Percentiles rank a stretch among this genome's conserved stretches.
Conservation (phyloP, 768 basidiomycete species). For the Tricholoma bakamatsutake region DNA sequence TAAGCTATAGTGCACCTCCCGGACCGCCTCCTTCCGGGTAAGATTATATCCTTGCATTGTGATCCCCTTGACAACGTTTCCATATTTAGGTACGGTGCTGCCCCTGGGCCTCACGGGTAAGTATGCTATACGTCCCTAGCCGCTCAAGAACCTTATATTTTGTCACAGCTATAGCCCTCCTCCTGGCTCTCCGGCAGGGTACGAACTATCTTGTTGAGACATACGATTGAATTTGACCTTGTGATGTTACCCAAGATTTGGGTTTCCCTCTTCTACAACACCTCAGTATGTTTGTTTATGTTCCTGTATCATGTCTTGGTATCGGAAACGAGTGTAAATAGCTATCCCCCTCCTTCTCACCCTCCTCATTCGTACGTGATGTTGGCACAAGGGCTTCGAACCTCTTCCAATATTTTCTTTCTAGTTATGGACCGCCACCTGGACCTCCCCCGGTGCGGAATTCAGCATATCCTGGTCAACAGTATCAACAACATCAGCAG, state of each 20-base stretch:
- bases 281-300: slow-evolving; percentile 8
- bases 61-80: neutral
- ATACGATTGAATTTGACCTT: neutral
- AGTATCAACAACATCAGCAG: slow-evolving; percentile 31
- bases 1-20: slow-evolving; percentile 24
- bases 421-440: slow-evolving; percentile 17
- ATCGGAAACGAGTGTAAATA: neutral
- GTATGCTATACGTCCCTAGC: neutral
- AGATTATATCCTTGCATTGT: neutral
- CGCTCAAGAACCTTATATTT: neutral
- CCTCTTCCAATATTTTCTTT: slow-evolving; percentile 5
- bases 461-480: slow-evolving; percentile 37
- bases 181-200: slow-evolving; percentile 16
- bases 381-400: neutral
- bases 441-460: slow-evolving; percentile 26
- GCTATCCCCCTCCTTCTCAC: slow-evolving; percentile 12
- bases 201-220: neutral
- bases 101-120: slow-evolving; percentile 16
- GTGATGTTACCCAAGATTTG: neutral
- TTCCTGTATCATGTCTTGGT: neutral
- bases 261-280: neutral
- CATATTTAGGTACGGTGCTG: slow-evolving; percentile 17
- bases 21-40: slow-evolving; percentile 22
- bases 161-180: slow-evolving; percentile 10
- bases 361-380: slow-evolving; percentile 6